Percentiles rank a stretch among this genome's conserved stretches.
phyloP scores from a whole-genome alignment of 768 basidiomycete genomes.

The Psilocybe cubensis region DNA sequence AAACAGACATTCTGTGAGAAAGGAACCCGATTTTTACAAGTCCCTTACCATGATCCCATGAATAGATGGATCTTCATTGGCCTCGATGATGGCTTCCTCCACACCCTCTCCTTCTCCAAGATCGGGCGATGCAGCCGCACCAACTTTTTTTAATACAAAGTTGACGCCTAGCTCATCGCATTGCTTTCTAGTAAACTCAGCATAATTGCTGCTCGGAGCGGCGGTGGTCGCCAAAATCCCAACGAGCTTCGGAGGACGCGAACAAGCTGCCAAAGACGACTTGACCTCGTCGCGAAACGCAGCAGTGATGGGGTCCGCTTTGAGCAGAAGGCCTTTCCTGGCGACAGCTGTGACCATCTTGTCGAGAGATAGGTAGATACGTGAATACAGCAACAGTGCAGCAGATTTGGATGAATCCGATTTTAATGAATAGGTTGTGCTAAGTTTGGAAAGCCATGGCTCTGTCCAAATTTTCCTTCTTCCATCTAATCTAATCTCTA shows the following conservation, averaged over 20 bases:
- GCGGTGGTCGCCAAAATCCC: constrained; percentile 90
- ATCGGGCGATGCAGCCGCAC: constrained; percentile 58
- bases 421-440: background rate
- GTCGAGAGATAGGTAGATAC: background rate
- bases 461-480: background rate
- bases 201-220: constrained; percentile 79
- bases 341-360: constrained; percentile 19
- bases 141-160: constrained; percentile 79
- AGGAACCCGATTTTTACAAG: background rate
- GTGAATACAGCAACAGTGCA: background rate
- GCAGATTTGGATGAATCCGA: background rate
- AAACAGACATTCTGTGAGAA: constrained; percentile 2
- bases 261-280: constrained; percentile 35
- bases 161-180: constrained; percentile 88
- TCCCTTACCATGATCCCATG: constrained; percentile 93
- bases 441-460: background rate
- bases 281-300: constrained; percentile 75
- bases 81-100: constrained; percentile 94
- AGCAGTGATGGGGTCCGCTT: constrained; percentile 76
- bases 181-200: constrained; percentile 90
- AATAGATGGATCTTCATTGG: constrained; percentile 84
- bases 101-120: constrained; percentile 84
- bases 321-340: constrained; percentile 78
- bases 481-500: constrained; percentile 19
- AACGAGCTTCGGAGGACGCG: constrained; percentile 72